A percentile compares a stretch with the other conserved stretches of the same genome.
Conservation (phyloP, 2,329 filamentous ascomycete genomes). For the Tolypocladium endophyticum region DNA sequence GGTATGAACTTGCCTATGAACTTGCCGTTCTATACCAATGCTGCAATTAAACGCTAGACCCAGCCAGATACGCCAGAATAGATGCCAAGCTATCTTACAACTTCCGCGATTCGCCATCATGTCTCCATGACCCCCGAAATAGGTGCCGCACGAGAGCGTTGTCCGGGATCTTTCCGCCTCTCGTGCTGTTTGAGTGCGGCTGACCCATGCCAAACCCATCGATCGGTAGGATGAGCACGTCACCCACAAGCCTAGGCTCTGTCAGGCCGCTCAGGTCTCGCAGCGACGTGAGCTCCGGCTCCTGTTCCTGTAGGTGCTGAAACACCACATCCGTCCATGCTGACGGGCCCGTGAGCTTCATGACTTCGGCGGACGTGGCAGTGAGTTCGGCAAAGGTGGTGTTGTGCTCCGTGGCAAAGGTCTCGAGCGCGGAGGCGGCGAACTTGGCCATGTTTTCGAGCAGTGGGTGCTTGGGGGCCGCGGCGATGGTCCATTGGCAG, state of each 20-base stretch:
- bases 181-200: slow-evolving; percentile 12
- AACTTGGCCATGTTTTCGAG: slow-evolving; percentile 14
- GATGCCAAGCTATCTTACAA: no score
- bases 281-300: neutral
- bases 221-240: slow-evolving; percentile 12
- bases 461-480: slow-evolving; percentile 16
- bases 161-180: slow-evolving; percentile 12
- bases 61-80: no score
- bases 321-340: neutral
- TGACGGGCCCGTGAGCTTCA: neutral
- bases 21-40: neutral
- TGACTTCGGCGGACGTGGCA: neutral
- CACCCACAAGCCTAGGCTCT: slow-evolving; percentile 3
- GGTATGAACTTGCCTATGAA: no score
- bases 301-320: neutral
- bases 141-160: slow-evolving; percentile 12
- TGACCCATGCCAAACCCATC: slow-evolving; percentile 15
- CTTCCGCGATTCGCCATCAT: neutral
- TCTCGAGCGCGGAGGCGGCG: slow-evolving; percentile 5
- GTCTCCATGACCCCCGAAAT: slow-evolving; percentile 4
- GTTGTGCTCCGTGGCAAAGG: neutral
- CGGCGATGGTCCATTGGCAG: slow-evolving; percentile 22
- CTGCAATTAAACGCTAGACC: neutral
- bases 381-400: neutral
- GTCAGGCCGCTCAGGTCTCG: slow-evolving; percentile 2